Evolutionary conservation across 2,329 filamentous ascomycete genomes (phyloP).

Genomic region (Claviceps africana): DNA sequence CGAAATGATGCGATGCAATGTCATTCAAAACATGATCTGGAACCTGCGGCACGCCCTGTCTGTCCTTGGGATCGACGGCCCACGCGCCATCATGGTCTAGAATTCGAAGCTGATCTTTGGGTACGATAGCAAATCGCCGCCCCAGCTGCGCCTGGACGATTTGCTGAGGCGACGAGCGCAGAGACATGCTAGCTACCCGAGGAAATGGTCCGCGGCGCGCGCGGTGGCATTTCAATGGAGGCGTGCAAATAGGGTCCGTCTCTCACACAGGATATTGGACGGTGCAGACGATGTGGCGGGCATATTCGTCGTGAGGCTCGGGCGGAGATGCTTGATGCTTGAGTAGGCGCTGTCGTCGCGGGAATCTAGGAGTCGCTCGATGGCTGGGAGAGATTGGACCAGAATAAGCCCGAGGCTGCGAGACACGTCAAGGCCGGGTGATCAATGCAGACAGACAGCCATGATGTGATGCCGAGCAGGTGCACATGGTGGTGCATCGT

Average conservation of each 20-base stretch:
- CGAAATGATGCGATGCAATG: constrained; percentile 13
- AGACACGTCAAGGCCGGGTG: not conserved
- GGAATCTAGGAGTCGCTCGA: not conserved
- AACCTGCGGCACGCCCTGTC: constrained; percentile 17
- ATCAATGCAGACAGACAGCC: not conserved
- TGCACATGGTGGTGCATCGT: too few species aligned
- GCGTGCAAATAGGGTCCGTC: not conserved
- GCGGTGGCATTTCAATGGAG: not conserved
- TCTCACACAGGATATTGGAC: not conserved
- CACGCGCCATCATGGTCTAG: constrained; percentile 23
- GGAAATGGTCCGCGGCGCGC: not conserved
- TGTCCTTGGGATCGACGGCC: constrained; percentile 15
- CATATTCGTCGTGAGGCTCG: not conserved
- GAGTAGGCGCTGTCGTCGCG: not conserved
- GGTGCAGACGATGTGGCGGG: not conserved
- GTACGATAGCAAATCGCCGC: constrained; percentile 19
- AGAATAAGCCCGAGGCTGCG: not conserved
- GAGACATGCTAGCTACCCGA: constrained; percentile 13
- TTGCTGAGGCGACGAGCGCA: constrained; percentile 11
- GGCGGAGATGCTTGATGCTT: not conserved
- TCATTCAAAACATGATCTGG: constrained; percentile 22
- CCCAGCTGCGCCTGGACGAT: constrained; percentile 13
- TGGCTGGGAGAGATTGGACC: not conserved
- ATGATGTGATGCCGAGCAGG: not conserved
- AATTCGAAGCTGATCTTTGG: constrained; percentile 24